phyloP scores from a whole-genome alignment of 2,329 filamentous ascomycete genomes.

The Paecilomyces niveus region DNA sequence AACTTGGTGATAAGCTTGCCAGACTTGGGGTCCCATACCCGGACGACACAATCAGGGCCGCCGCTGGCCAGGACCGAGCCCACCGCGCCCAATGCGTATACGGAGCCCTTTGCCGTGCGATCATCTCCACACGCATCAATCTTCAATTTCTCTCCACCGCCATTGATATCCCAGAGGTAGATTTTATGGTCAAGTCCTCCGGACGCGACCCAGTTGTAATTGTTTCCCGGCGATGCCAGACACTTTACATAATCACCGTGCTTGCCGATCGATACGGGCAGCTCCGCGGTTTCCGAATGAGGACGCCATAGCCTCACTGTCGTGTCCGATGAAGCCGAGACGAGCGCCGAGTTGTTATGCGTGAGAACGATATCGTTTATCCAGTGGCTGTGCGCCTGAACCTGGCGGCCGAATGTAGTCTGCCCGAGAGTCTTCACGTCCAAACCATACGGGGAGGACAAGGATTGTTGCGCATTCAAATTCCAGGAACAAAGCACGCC shows the following conservation, averaged over 20 bases:
- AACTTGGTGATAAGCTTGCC: slow-evolving; percentile 93
- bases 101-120: slow-evolving; percentile 78
- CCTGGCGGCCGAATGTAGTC: slow-evolving; percentile 54
- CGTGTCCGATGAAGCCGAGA: slow-evolving; percentile 89
- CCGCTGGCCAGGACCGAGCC: slow-evolving; percentile 81
- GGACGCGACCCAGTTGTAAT: slow-evolving; percentile 81
- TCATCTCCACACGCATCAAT: slow-evolving; percentile 74
- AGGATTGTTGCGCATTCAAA: slow-evolving; percentile 38
- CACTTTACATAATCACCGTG: slow-evolving; percentile 97
- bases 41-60: slow-evolving; percentile 85
- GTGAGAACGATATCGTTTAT: slow-evolving; percentile 86
- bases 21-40: slow-evolving; percentile 83
- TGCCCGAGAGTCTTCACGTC: slow-evolving; percentile 24
- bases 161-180: slow-evolving; percentile 86
- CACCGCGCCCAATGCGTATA: slow-evolving; percentile 80
- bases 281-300: slow-evolving; percentile 52
- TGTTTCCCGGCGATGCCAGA: slow-evolving; percentile 66
- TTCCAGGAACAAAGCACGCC: slow-evolving; percentile 96
- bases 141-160: slow-evolving; percentile 75
- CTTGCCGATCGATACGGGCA: slow-evolving; percentile 75
- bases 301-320: slow-evolving; percentile 92
- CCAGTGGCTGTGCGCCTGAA: slow-evolving; percentile 88
- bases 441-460: slow-evolving; percentile 14
- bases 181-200: slow-evolving; percentile 91
- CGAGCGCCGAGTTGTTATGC: slow-evolving; percentile 68